Conservation (phyloP, 2,329 filamentous ascomycete genomes). For the Verticillium albo-atrum region DNA sequence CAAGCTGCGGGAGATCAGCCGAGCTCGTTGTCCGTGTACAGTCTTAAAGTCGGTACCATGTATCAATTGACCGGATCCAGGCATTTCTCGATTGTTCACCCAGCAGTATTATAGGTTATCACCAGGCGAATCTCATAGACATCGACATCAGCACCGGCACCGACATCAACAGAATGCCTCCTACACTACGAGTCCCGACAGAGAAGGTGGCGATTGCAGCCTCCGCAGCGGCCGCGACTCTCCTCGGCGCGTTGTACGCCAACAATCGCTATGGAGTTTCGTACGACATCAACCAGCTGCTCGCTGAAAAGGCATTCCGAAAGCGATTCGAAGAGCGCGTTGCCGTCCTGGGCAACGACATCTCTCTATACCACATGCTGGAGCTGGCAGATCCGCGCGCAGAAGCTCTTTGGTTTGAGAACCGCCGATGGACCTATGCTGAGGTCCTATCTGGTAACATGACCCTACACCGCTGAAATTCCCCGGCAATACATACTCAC, state of each 20-base stretch:
- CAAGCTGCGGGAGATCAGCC: neutral
- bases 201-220: neutral
- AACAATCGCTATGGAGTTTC: neutral
- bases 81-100: no score
- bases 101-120: no score
- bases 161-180: neutral
- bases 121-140: no score
- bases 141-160: no score
- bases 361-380: neutral
- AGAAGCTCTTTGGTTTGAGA: conserved; percentile 1
- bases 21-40: neutral
- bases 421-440: neutral
- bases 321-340: neutral
- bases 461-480: neutral
- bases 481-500: no score
- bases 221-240: neutral
- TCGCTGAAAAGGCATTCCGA: neutral
- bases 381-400: neutral
- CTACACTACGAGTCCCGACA: neutral
- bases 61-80: no score
- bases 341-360: neutral
- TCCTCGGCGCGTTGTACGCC: neutral
- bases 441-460: neutral
- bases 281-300: conserved; percentile 1
- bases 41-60: no score